These are phyloP conservation scores for Calonectria fujianensis DNA, from an alignment of 2,329 filamentous ascomycete species.

Conservation along the genomic window DNA sequence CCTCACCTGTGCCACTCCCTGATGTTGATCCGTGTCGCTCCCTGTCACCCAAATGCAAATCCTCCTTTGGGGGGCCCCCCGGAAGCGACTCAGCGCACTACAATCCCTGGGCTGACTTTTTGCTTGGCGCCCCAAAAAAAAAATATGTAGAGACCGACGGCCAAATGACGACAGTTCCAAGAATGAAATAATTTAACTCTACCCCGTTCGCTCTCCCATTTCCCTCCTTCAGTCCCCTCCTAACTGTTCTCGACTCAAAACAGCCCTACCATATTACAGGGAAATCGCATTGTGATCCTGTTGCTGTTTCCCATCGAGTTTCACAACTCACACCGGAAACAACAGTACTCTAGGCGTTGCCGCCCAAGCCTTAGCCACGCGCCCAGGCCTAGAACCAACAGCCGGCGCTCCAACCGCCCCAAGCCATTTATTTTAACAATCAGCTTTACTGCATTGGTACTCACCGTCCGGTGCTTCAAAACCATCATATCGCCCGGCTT, in stretches of 20 bases:
- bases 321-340: conserved; percentile 17
- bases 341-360: background rate
- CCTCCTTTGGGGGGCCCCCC: conserved; percentile 17
- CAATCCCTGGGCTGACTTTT: conserved; percentile 37
- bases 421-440: conserved; percentile 12
- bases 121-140: conserved; percentile 40
- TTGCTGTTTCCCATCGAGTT: background rate
- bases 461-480: conserved; percentile 10
- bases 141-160: conserved; percentile 5
- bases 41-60: conserved; percentile 27
- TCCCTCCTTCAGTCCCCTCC: background rate
- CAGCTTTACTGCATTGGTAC: conserved; percentile 4
- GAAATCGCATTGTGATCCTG: background rate
- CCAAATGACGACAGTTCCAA: conserved; percentile 24
- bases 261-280: background rate
- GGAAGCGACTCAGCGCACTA: conserved; percentile 27
- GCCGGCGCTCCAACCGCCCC: conserved; percentile 5
- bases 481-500: conserved; percentile 12
- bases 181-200: conserved; percentile 38
- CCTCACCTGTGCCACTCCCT: conserved; percentile 18
- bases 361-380: conserved; percentile 4
- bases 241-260: no score
- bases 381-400: background rate
- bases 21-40: conserved; percentile 22
- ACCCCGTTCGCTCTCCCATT: conserved; percentile 8